Evolutionary conservation across 2,329 filamentous ascomycete species (phyloP).

Genomic region (Thyridium curvatum): DNA sequence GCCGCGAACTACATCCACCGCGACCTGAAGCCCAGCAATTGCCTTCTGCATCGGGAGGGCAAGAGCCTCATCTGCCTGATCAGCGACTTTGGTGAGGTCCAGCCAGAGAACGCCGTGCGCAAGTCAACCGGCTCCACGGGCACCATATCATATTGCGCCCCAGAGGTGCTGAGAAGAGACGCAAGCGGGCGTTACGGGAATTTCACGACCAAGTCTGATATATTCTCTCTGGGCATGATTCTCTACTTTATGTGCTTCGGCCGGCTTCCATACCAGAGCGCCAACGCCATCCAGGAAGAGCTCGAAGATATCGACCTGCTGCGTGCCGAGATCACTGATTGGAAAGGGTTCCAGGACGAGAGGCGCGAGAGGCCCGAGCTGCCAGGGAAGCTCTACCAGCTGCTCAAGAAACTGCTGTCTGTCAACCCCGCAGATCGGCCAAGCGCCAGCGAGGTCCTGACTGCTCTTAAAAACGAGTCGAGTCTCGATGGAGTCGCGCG

Average conservation of each 20-base stretch:
- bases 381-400: constrained; percentile 77
- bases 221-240: constrained; percentile 99
- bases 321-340: constrained; percentile 76
- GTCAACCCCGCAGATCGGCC: constrained; percentile 72
- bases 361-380: constrained; percentile 71
- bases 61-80: constrained; percentile 74
- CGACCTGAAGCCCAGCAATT: constrained; percentile 94
- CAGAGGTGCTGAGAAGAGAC: constrained; percentile 75
- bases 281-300: constrained; percentile 83
- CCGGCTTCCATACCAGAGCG: constrained; percentile 74
- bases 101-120: constrained; percentile 73
- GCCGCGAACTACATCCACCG: constrained; percentile 90
- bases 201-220: constrained; percentile 94
- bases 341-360: constrained; percentile 81
- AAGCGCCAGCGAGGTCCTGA: constrained; percentile 77
- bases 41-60: constrained; percentile 73
- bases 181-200: constrained; percentile 72
- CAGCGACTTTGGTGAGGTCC: constrained; percentile 96
- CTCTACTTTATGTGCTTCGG: constrained; percentile 97
- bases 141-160: constrained; percentile 95
- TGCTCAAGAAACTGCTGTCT: constrained; percentile 75
- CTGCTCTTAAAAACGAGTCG: constrained; percentile 66
- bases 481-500: constrained; percentile 34
- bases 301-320: constrained; percentile 84
- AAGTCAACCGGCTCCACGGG: constrained; percentile 90